Evolutionary conservation across 2,329 filamentous ascomycete species (phyloP), one percentile per base, ranked within the genome.

Genomic region (Achaetomium macrosporum): DNA sequence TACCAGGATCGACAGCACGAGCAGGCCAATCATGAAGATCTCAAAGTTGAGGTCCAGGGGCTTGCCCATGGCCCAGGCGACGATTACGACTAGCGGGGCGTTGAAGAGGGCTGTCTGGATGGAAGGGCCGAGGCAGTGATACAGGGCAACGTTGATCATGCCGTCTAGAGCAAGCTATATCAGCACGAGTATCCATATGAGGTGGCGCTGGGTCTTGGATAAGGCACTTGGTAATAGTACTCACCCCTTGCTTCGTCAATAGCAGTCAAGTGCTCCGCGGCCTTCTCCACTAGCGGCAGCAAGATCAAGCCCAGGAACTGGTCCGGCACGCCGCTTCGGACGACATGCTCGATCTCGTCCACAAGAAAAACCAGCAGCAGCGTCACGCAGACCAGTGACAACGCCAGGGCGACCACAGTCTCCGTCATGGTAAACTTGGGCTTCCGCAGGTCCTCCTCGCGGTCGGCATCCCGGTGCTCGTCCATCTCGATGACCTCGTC

Each of bases 11-110:
- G 91, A 82, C 68, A 93, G 93, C 63, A 95, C 79, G 53, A 85
- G 88, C 17, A 93, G 25, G 25, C 25, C 87, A 0, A 89, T 95
- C 76, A 95, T 89, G 69, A 95, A 95, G 43, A 89, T 77, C 56
- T 88, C 89, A 69, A 95, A 95, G 73, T 91, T 90, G 31, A 95
- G 76, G 20, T 85, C 80, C 83, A 88, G 86, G n/a, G 83, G 76
- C 56, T 78, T 79, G 55, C 76, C 71, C 67, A 87, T 77, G 55
- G 77, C 77, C 85, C 84, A 88, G n/a, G 83, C 85, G n/a, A 88
- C 71, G 19, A 88, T 80, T 30, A 88, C 84, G 35, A 87, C 77
- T n/a, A 87, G 71, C 0, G 85, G 85, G 3, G 84, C 87, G 47
- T 88, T 76, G 64, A 88, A 85, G 9, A 88, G 73, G 15, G 84